These are phyloP conservation scores for Apiospora phragmitis DNA, from an alignment of 2,329 filamentous ascomycete genomes.

Conservation along the genomic window DNA sequence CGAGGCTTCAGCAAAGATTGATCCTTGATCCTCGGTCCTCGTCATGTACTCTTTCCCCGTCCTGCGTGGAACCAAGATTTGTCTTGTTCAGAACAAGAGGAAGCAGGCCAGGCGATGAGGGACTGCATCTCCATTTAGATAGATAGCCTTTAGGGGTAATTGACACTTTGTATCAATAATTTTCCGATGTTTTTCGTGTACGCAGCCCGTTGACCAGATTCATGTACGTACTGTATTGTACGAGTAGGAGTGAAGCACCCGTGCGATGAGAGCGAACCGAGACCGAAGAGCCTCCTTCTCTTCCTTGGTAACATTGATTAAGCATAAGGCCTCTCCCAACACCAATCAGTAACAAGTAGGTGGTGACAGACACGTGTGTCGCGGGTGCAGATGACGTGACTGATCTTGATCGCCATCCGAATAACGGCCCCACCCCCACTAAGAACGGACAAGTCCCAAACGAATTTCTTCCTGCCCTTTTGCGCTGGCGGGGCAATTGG, in stretches of 20 bases:
- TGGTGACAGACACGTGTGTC: neutral
- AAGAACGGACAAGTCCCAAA: constrained; percentile 3
- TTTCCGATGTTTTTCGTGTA: neutral
- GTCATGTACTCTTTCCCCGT: neutral
- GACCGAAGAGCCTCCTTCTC: too few species aligned
- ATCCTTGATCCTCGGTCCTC: constrained; percentile 4
- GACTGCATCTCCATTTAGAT: constrained; percentile 1
- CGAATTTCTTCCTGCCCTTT: neutral
- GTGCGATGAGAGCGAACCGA: too few species aligned
- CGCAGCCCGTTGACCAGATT: neutral
- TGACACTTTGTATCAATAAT: constrained; percentile 2
- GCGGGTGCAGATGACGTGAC: neutral
- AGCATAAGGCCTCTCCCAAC: neutral
- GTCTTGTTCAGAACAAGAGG: neutral
- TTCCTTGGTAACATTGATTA: too few species aligned
- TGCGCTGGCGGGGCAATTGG: neutral
- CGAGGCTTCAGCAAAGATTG: constrained; percentile 2
- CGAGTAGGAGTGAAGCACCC: too few species aligned
- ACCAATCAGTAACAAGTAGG: neutral
- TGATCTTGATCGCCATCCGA: neutral
- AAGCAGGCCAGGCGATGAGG: constrained; percentile 1
- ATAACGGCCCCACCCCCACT: constrained; percentile 5
- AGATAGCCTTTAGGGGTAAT: neutral
- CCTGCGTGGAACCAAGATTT: neutral
- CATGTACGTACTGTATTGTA: neutral